Base-by-base conservation (phyloP, 441 rosid species). In the Cnidoscolus chayamansa region DNA sequence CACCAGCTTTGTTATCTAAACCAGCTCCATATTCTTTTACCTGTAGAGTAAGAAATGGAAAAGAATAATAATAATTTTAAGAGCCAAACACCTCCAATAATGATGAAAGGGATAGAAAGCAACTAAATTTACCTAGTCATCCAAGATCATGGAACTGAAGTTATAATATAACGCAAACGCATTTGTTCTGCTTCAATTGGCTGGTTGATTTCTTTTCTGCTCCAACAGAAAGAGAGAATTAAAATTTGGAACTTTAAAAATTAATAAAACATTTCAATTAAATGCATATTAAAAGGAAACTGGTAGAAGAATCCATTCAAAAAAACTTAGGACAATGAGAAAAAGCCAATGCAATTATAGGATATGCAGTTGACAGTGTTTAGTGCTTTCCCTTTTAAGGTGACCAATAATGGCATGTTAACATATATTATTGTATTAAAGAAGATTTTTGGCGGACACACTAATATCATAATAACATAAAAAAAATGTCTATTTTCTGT, bases 91-190 rank as follows among this genome's bases (percentile, higher is more conserved):
- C 10, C 51, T 15, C 20, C 9, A 2, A 35, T 16, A 40, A 60
- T 54, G 45, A 62, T 2, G 63, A 43, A 60, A 65, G 49, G 16
- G 53, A 58, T 32, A 48, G 48, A 5, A 6, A 67, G 72, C 12
- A 63, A 62, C 76, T 25, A 58, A 74, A 32, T 49, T 68, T 55
- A 85, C 86, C 87, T 63, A 63, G 69, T 56, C 31, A 51, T 58
- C 74, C 59, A 60, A 62, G 50, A 64, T 73, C 70, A 57, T 37
- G 75, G 8, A 65, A 70, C 72, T 19, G 78, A 40, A 43, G 78
- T 82, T 86, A 93, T 82, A 90, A 83, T 85, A 94, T 83, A 72
- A 87, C 89, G 79, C 99, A 94, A 25, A 80, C 81, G 13, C 99
- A 94, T 78, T 82, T 89, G 83, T 81, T 90, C 85, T 86, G 90